Evolutionary conservation across 78 protist species (phyloP).

Genomic region (Neovahlkampfia damariscottae): DNA sequence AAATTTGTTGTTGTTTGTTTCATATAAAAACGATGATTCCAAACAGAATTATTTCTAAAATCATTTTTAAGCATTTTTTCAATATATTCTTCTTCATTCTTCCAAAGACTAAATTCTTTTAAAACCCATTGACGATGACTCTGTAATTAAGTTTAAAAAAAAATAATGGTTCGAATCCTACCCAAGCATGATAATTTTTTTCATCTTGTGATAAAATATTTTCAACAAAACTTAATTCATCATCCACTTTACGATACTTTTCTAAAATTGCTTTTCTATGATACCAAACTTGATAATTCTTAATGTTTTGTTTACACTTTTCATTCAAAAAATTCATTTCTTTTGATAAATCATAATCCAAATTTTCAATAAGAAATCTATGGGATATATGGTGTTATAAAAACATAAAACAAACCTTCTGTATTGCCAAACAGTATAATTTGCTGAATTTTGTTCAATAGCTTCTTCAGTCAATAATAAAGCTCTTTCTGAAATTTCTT

Average conservation of each 20-base stretch:
- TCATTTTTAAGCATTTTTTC: constrained; percentile 51
- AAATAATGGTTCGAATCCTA: no score
- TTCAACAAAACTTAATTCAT: constrained; percentile 46
- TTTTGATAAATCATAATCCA: constrained; percentile 16
- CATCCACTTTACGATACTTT: not conserved
- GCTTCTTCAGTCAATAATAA: constrained; percentile 46
- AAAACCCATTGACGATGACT: constrained; percentile 37
- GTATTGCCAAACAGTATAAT: constrained; percentile 73
- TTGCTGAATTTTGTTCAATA: constrained; percentile 66
- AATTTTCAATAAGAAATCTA: no score
- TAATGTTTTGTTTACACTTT: constrained; percentile 36
- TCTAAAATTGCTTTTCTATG: constrained; percentile 63
- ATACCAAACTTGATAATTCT: constrained; percentile 90
- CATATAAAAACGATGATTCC: constrained; percentile 84
- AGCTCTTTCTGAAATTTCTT: constrained; percentile 52
- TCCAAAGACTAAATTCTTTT: constrained; percentile 19
- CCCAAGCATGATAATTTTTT: constrained; percentile 95
- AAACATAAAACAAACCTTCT: not conserved
- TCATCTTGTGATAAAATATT: constrained; percentile 48
- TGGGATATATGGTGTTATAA: no score
- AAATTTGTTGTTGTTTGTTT: not conserved
- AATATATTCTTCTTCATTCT: constrained; percentile 15
- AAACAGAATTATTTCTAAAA: constrained; percentile 82
- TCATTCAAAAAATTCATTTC: constrained; percentile 51
- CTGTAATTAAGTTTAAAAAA: no score